Base-by-base conservation (phyloP, 257 asterid species). In the Jacaranda mimosifolia region DNA sequence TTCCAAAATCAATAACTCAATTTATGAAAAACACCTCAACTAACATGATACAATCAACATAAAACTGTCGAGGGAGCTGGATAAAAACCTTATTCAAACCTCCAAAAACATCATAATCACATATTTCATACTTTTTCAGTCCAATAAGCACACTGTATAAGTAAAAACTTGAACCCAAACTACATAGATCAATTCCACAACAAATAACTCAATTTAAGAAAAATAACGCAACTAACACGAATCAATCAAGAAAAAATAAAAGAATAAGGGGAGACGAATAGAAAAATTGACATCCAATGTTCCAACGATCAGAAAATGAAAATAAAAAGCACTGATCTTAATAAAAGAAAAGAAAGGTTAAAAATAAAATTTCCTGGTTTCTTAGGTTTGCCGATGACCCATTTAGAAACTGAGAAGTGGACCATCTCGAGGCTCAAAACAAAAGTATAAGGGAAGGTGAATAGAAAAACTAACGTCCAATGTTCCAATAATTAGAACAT, bases 1-100 rank as follows among this genome's bases (percentile, higher is more conserved):
- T 83, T 39, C n/a, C 79, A 65, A 19, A n/a, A 52, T 14, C 15
- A 70, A 69, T 14, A 36, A 56, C 15, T 19, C 72, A 77, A 70
- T 46, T 71, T 75, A 35, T 52, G 7, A 32, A 4, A 14, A 51
- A 13, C 21, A 80, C 19, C 58, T 21, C 45, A 76, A 65, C 74
- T 32, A 36, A 76, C 69, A 76, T 32, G 40, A 45, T 56, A 45
- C 42, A 56, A 63, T 68, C 75, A 36, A 26, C 17, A 17, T 14
- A 43, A 66, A 42, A 4, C 46, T 3, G 4, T 26, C 32, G 2
- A 42, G 4, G 1, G 32, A 26, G 32, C 32, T 26, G 1, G 2
- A 26, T 26, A 26, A 2, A 2, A 26, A 26, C 32, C 32, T 26
- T 0, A 26, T 26, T 26, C 32, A 26, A 26, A 26, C 32, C 32